Conservation (phyloP, 2,329 filamentous ascomycete genomes). For the Colletotrichum cuscutae region DNA sequence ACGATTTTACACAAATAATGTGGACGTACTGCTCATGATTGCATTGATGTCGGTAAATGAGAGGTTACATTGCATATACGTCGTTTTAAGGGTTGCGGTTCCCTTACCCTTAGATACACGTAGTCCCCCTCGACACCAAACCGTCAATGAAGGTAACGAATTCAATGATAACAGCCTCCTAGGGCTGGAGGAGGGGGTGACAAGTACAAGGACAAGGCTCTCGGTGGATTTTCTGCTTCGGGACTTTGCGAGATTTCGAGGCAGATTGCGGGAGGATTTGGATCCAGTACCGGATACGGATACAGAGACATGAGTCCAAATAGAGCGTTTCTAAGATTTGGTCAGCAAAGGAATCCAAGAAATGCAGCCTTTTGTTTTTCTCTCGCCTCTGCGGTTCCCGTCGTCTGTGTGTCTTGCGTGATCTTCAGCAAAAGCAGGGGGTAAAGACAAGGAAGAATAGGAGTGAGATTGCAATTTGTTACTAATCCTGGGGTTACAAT, state of each 20-base stretch:
- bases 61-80: background rate
- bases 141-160: background rate
- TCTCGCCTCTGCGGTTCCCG: background rate
- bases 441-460: background rate
- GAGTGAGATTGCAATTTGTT: background rate
- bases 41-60: background rate
- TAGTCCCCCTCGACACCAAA: background rate
- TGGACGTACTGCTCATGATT: background rate
- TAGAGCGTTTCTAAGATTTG: background rate
- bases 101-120: background rate
- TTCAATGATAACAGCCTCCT: background rate
- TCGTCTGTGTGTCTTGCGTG: background rate
- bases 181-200: background rate
- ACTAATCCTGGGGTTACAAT: background rate
- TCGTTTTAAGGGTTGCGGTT: background rate
- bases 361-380: too few relatives aligned
- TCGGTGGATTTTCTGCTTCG: background rate
- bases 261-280: background rate
- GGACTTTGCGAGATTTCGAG: background rate
- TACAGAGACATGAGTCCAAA: background rate
- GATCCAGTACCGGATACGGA: background rate
- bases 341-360: background rate
- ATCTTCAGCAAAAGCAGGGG: background rate
- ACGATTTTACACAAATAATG: too few relatives aligned
- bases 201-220: constrained; percentile 6